Base-by-base conservation (phyloP, 805 yeast species). In the Diddensiella caesifluorescens region DNA sequence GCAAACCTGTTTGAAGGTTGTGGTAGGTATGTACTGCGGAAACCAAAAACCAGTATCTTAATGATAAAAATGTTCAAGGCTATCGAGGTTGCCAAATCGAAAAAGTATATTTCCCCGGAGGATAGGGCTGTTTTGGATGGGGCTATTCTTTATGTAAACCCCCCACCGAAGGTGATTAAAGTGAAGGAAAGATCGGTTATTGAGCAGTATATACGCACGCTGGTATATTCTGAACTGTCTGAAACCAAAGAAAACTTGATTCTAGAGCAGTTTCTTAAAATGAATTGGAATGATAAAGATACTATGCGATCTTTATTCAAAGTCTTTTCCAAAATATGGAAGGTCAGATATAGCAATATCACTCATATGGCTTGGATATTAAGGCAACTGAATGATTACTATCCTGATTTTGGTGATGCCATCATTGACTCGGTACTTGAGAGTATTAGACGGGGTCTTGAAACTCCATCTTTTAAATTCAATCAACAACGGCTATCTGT, bases 1-100 rank as follows among this genome's bases (percentile, higher is more conserved):
- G 69, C 77, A 6, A 70, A 80, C n/a, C 63, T 86, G 32, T 80
- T 86, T 53, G 95, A 88, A 52, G 68, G 75, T 27, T 72, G 85
- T 51, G 95, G 95, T 0, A 68, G 77, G 44, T 75, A 79, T 44
- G 65, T 88, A 38, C 57, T 82, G 33, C 64, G 74, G 47, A 70
- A 69, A 41, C 71, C 76, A 0, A 84, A 78, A 19, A 80, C 77
- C 46, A 66, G 65, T 36, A 71, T 65, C 4, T 65, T 77, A 26
- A 84, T 85, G 75, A 66, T 67, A 12, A 79, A 77, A 45, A 73
- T 85, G 80, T 62, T 87, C 27, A 69, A 64, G 4, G 56, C 81
- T 4, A 59, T 86, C 31, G 72, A 71, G 46, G 66, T 62, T 22
- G 73, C 74, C 44, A 69, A 71, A 38, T 73, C 68, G 37, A 72